A percentile compares a stretch with the other conserved stretches of the same genome.
Conservation (phyloP, 106 monocot species). For the Phalaenopsis aphrodite region DNA sequence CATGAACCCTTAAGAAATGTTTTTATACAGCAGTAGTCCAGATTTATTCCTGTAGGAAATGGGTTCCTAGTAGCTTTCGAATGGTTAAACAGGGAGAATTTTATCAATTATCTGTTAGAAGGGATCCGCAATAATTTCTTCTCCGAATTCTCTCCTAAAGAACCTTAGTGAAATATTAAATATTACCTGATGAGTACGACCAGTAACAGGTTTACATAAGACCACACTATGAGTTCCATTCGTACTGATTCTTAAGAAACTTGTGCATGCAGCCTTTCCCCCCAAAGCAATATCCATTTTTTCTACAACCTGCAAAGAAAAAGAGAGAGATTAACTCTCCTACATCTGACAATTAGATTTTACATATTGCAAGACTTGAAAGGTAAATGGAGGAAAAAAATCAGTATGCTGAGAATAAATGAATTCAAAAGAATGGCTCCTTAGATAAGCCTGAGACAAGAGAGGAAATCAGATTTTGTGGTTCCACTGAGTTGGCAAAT, state of each 20-base stretch:
- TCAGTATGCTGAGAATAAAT: background rate
- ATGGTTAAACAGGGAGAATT: background rate
- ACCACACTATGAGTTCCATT: conserved; percentile 75
- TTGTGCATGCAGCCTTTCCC: conserved; percentile 86
- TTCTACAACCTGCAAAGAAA: conserved; percentile 2
- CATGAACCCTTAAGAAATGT: background rate
- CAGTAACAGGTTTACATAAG: conserved; percentile 80
- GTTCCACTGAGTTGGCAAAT: background rate
- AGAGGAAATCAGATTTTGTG: background rate
- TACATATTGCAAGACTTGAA: background rate
- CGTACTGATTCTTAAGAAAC: conserved; percentile 64
- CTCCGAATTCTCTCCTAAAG: background rate
- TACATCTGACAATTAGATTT: background rate
- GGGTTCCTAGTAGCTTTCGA: background rate
- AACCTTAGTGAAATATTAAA: conserved; percentile 14
- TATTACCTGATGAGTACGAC: conserved; percentile 87
- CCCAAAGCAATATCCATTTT: conserved; percentile 7
- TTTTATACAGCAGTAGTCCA: background rate
- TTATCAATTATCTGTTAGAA: background rate
- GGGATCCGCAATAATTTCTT: background rate
- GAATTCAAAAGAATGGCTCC: background rate
- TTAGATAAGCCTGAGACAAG: background rate
- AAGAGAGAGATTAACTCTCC: conserved; percentile 1
- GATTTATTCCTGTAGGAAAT: background rate
- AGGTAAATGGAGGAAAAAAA: background rate